phyloP scores from a whole-genome alignment of 78 protist genomes.

The Dictyostelium firmibasis region DNA sequence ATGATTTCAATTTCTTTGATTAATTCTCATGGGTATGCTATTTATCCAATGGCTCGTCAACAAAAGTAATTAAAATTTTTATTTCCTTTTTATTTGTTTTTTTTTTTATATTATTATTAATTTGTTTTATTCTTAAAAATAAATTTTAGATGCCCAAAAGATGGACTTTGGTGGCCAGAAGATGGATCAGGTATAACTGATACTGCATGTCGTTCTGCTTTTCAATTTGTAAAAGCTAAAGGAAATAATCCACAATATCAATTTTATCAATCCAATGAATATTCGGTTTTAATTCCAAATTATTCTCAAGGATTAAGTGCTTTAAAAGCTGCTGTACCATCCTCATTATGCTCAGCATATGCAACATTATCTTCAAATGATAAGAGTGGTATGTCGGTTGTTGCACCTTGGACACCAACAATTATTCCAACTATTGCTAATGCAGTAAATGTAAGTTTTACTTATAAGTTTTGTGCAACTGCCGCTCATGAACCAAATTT shows the following conservation, averaged over 20 bases:
- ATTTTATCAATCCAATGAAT: slow-evolving; percentile 57
- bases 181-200: neutral
- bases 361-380: neutral
- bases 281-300: slow-evolving; percentile 33
- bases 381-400: slow-evolving; percentile 42
- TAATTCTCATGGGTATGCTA: slow-evolving; percentile 32
- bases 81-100: neutral
- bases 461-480: slow-evolving; percentile 42
- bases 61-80: neutral
- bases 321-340: slow-evolving; percentile 31
- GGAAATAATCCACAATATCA: slow-evolving; percentile 18
- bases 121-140: no score
- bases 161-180: slow-evolving; percentile 20
- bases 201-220: slow-evolving; percentile 26
- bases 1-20: neutral
- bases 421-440: neutral
- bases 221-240: slow-evolving; percentile 16
- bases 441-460: neutral
- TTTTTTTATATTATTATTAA: neutral
- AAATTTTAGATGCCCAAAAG: neutral
- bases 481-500: slow-evolving; percentile 41
- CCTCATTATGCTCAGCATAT: slow-evolving; percentile 28
- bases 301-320: slow-evolving; percentile 50
- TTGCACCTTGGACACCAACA: neutral
- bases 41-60: slow-evolving; percentile 40